Base-by-base conservation (phyloP, 108 stramenopile genomes). In the Pseudonitzschia pungens region DNA sequence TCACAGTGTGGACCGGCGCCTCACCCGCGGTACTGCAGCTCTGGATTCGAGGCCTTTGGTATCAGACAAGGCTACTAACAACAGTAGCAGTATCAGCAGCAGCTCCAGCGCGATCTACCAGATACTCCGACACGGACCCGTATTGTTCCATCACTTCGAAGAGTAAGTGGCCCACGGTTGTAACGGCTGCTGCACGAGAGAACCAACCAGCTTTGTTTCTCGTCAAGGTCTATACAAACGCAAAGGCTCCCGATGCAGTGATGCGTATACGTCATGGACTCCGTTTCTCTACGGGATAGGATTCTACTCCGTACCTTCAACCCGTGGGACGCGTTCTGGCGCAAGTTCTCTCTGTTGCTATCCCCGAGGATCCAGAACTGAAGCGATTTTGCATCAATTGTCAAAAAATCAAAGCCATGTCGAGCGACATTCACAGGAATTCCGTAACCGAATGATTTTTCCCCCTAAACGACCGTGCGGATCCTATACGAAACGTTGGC, bases 91-190 rank as follows among this genome's bases (percentile, higher is more conserved):
- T 27, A 27, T 8, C 5, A 26, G 57, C 57, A 31, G 26, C 29
- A 31, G 28, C 11, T 8, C 15, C 32, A 62, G n/a, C 16, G 60
- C 60, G 8, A 62, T 62, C 16, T 62, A 62, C 31, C 60, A 62
- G n/a, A 33, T 62, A 14, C 20, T 62, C 4, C 12, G 60, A 33
- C 16, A 62, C n/a, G 60, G 60, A 26, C 29, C 60, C 26, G 60
- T 40, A 7, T 40, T 62, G 36, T 62, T 62, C 60, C 32, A 62
- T 40, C 60, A 62, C 33, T 33, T 33, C 36, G 27, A 58, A n/a
- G 57, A 48, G 45, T 14, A 48, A 48, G 36, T 2, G 6, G 36
- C 45, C 45, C 45, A 48, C 14, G 1, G 2, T 48, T 48, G 18
- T 12, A 48, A 48, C 14, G 45, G 16, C 14, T 48, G 45, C 16